These are phyloP conservation scores for Brassica juncea DNA, from an alignment of 345 rosid species.

Conservation along the genomic window DNA sequence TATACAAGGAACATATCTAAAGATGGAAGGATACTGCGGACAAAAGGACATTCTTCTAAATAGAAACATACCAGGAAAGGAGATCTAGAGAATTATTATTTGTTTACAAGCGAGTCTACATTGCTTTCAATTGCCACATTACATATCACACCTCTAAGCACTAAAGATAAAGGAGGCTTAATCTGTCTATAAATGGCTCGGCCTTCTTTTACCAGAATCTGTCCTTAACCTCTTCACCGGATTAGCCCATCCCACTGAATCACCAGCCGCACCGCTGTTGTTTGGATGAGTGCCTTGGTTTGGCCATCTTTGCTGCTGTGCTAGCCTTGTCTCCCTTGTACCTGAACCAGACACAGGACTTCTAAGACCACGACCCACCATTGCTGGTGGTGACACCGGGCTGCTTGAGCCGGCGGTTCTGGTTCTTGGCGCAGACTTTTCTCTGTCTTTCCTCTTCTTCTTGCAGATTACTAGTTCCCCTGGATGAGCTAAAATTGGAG, in stretches of 20 bases:
- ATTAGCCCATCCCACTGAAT: constrained; percentile 94
- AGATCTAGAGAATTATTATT: constrained; percentile 19
- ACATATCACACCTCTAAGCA: constrained; percentile 8
- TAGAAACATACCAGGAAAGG: constrained; percentile 18
- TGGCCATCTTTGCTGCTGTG: constrained; percentile 77
- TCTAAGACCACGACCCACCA: constrained; percentile 58
- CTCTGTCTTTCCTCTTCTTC: constrained; percentile 98
- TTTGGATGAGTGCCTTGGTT: constrained; percentile 63
- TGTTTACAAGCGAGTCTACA: constrained; percentile 1
- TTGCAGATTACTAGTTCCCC: constrained; percentile 96
- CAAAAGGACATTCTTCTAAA: constrained; percentile 19
- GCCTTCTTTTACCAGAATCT: constrained; percentile 88
- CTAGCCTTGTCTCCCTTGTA: constrained; percentile 56
- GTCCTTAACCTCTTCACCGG: constrained; percentile 97
- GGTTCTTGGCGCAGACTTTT: constrained; percentile 62
- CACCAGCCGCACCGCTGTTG: constrained; percentile 53
- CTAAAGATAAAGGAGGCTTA: constrained; percentile 19
- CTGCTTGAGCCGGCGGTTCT: constrained; percentile 68
- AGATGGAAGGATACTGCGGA: constrained; percentile 8
- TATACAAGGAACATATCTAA: constrained; percentile 14
- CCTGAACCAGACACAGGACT: constrained; percentile 56
- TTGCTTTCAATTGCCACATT: constrained; percentile 27
- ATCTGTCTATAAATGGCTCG: constrained; percentile 63
- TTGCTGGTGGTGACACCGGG: constrained; percentile 73
- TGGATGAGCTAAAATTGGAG: constrained; percentile 73